Percentiles rank a stretch among this genome's conserved stretches.
phyloP scores from a whole-genome alignment of 2,329 filamentous ascomycete genomes.

The Lachnellula suecica region DNA sequence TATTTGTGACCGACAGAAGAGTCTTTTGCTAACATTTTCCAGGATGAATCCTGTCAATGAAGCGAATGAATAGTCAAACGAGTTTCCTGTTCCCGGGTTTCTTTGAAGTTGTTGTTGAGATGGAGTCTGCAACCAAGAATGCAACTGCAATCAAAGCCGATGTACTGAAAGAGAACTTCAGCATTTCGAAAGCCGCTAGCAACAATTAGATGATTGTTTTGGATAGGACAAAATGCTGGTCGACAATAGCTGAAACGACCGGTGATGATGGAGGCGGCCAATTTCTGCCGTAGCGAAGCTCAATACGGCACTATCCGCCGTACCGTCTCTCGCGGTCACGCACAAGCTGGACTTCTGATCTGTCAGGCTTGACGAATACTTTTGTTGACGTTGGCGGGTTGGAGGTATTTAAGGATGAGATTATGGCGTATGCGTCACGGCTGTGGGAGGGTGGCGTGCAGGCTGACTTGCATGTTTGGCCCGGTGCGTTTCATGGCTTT shows the following conservation, averaged over 20 bases:
- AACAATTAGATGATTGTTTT: not conserved
- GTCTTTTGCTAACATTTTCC: not conserved
- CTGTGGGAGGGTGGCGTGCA: constrained; percentile 6
- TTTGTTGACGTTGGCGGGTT: constrained; percentile 11
- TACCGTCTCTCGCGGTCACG: too few species aligned
- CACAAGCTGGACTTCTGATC: too few species aligned
- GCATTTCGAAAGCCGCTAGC: not conserved
- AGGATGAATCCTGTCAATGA: not conserved
- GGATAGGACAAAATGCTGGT: too few species aligned
- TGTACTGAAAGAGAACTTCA: too few species aligned
- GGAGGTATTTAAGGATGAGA: constrained; percentile 12
- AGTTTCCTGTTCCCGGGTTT: too few species aligned
- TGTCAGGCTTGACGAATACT: constrained; percentile 5
- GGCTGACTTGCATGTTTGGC: constrained; percentile 14
- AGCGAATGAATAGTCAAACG: not conserved
- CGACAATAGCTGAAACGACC: too few species aligned
- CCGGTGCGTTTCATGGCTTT: constrained; percentile 7
- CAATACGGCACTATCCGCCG: too few species aligned
- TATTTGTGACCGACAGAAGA: not conserved
- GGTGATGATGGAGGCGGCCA: too few species aligned
- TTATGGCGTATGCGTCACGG: constrained; percentile 9
- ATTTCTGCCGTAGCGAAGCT: too few species aligned
- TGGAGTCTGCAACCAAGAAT: too few species aligned
- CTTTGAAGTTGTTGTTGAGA: too few species aligned
- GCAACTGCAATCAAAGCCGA: too few species aligned